These are phyloP conservation scores for Elongisporangium prolatum DNA, from an alignment of 352 stramenopile genomes.

Conservation along the genomic window DNA sequence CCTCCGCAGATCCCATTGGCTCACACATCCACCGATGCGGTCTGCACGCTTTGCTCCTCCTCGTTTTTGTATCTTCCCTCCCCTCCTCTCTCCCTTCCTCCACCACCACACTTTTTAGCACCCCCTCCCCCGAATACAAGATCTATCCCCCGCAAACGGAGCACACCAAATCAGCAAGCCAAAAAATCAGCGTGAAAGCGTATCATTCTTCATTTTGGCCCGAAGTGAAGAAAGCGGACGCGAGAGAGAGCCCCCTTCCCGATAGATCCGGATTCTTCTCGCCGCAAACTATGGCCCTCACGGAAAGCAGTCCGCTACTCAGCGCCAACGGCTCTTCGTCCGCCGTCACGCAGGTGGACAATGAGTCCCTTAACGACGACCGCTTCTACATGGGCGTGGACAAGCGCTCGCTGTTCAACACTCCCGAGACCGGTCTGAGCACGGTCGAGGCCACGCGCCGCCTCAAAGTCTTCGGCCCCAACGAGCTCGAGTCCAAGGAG, in stretches of 20 bases:
- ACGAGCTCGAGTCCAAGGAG: constrained; percentile 69
- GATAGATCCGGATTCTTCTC: not conserved
- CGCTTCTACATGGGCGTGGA: constrained; percentile 80
- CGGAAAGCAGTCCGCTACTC: constrained; percentile 2
- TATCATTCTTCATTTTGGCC: not conserved
- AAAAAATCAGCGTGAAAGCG: not conserved
- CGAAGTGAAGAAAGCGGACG: not conserved
- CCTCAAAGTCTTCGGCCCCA: constrained; percentile 85
- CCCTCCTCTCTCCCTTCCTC: not conserved
- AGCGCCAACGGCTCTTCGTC: constrained; percentile 1
- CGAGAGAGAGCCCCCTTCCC: not conserved
- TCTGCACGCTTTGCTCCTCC: not conserved
- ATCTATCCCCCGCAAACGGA: not conserved
- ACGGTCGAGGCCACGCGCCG: constrained; percentile 66
- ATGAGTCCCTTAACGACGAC: constrained; percentile 30
- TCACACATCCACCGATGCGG: not conserved
- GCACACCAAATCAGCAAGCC: not conserved
- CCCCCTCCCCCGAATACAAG: not conserved
- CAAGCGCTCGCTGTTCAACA: constrained; percentile 71
- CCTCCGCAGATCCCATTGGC: not conserved
- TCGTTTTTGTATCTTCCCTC: not conserved
- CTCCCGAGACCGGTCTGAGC: constrained; percentile 66
- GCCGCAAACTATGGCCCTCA: not conserved
- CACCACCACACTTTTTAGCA: not conserved
- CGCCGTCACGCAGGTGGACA: constrained; percentile 8